These are phyloP conservation scores for Ustilago shanxiensis DNA, from an alignment of 1,284 basidiomycete genomes.

Conservation along the genomic window DNA sequence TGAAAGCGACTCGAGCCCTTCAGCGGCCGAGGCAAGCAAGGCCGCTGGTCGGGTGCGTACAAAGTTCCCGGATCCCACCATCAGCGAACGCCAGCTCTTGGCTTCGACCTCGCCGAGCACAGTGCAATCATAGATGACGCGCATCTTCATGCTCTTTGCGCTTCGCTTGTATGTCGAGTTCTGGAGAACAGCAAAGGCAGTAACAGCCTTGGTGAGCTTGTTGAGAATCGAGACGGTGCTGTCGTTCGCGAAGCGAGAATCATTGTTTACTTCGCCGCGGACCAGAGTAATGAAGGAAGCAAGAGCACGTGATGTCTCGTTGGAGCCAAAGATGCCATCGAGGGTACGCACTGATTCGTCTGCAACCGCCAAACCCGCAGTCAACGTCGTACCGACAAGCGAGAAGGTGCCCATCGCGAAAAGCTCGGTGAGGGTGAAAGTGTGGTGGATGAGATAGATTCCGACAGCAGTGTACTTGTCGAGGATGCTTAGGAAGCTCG, in stretches of 20 bases:
- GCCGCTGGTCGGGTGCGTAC: constrained; percentile 24
- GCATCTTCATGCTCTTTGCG: constrained; percentile 66
- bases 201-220: constrained; percentile 73
- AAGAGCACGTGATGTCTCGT: constrained; percentile 73
- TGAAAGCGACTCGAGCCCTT: constrained; percentile 31
- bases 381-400: constrained; percentile 63
- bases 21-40: constrained; percentile 25
- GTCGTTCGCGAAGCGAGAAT: constrained; percentile 65
- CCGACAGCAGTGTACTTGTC: constrained; percentile 74
- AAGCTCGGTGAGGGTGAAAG: constrained; percentile 73
- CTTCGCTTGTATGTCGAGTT: constrained; percentile 72
- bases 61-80: constrained; percentile 59
- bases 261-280: constrained; percentile 71
- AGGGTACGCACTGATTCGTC: constrained; percentile 73
- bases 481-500: constrained; percentile 71
- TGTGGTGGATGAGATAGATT: constrained; percentile 73
- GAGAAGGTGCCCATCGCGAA: constrained; percentile 74
- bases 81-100: constrained; percentile 56
- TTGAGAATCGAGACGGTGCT: constrained; percentile 52
- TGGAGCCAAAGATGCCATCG: constrained; percentile 74
- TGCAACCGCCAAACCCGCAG: constrained; percentile 67
- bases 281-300: constrained; percentile 73
- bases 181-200: constrained; percentile 74
- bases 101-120: constrained; percentile 70
- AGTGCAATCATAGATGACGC: constrained; percentile 73